Conservation (phyloP, 2,329 filamentous ascomycete species). For the Albifimbria verrucaria region DNA sequence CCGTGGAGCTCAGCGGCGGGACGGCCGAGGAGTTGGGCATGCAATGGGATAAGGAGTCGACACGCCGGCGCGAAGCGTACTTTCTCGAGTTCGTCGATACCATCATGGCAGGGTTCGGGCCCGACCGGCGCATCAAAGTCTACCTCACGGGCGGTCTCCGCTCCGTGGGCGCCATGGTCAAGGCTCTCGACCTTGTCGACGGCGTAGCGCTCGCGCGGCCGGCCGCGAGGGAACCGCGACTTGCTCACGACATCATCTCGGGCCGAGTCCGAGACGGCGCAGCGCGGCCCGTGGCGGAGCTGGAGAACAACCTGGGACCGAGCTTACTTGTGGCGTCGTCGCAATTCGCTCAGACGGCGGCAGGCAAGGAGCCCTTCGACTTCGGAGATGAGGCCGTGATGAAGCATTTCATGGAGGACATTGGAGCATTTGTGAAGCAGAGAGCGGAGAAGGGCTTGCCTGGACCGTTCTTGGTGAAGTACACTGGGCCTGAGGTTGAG, state of each 20-base stretch:
- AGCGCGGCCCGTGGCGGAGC: conserved; percentile 7
- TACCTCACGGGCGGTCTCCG: conserved; percentile 58
- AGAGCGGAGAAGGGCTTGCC: conserved; percentile 21
- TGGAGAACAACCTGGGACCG: conserved; percentile 13
- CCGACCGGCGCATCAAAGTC: conserved; percentile 42
- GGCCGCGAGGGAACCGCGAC: conserved; percentile 26
- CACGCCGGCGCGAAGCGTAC: conserved; percentile 52
- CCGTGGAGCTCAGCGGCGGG: conserved; percentile 58
- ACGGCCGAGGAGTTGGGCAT: conserved; percentile 54
- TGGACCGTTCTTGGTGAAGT: conserved; percentile 19
- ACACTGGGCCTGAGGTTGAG: conserved; percentile 14
- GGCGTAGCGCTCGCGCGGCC: conserved; percentile 52
- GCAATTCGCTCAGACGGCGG: conserved; percentile 15
- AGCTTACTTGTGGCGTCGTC: conserved; percentile 6
- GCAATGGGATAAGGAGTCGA: conserved; percentile 48
- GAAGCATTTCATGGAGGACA: conserved; percentile 16
- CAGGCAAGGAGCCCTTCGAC: conserved; percentile 23
- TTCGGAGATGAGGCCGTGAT: conserved; percentile 14
- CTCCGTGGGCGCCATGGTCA: conserved; percentile 54
- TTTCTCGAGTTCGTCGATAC: conserved; percentile 57
- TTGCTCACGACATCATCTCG: conserved; percentile 24
- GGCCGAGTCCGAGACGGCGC: conserved; percentile 14
- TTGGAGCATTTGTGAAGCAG: conserved; percentile 17
- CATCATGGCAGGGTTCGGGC: conserved; percentile 34
- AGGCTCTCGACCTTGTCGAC: conserved; percentile 52